Evolutionary conservation across 768 basidiomycete species (phyloP), one percentile per base, ranked within the genome.

Genomic region (Lactifluus piperatus): DNA sequence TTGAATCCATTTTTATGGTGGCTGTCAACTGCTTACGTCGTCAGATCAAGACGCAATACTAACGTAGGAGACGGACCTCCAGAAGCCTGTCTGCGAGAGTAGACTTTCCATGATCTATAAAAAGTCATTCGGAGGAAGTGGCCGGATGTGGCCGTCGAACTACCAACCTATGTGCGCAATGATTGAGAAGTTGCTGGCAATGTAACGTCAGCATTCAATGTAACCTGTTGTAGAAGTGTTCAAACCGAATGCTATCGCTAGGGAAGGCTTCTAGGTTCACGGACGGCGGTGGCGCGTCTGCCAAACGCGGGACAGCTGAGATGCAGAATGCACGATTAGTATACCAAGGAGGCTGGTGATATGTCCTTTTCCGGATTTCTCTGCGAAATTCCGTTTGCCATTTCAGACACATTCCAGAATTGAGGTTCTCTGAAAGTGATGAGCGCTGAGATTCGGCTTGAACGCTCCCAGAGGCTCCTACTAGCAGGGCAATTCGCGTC

Each of bases 71-170:
- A 70, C 65, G 41, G 64, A 87, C 91, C 81, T 90, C 91, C 22
- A 91, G 75, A 60, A 91, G 74, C 64, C 89, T 90, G 27, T 97
- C 94, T 6, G 93, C 91, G 57, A 97, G 76, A 4, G 93, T 97
- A 4, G 91, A 94, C 77, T 97, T 98, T 53, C 95, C 95, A 72
- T 97, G 94, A 71, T 97, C 89, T 88, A 57, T 13, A 49, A 36
- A 18, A 52, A 56, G 30, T 34, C 50, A 11, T 52, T 56, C 8
- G 59, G 51, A 41, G 54, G 20, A 3, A 10, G 27, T 8, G 13
- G n/a, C 20, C 13, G 37, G 41, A 46, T 30, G 27, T 6, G 30
- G 16, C 4, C 14, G 57, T 27, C 41, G 54, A 30, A 44, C n/a
- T 14, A 60, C 70, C 55, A 67, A 85, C 92, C 93, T 65, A 97